phyloP scores from a whole-genome alignment of 441 rosid genomes.

The Erodium texanum region DNA sequence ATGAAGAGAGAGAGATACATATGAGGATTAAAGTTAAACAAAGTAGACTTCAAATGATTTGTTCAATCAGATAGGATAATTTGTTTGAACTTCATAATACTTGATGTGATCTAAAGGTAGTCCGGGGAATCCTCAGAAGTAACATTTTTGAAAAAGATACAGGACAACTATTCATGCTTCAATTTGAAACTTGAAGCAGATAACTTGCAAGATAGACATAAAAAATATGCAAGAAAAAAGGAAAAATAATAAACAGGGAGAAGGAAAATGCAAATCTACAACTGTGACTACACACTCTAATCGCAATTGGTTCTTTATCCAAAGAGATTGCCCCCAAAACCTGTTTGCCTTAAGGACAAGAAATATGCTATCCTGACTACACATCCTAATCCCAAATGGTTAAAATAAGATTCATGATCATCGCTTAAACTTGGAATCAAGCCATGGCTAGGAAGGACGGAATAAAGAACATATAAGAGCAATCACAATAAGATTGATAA shows the following conservation, averaged over 20 bases:
- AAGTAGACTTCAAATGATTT: background rate
- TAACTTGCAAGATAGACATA: background rate
- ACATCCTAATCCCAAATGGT: too few species aligned
- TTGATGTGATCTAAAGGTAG: background rate
- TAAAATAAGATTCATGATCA: background rate
- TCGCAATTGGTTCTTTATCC: background rate
- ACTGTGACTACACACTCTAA: background rate
- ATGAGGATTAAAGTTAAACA: background rate
- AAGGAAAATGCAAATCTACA: background rate
- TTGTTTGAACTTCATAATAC: background rate
- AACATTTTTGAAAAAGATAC: background rate
- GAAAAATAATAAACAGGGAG: background rate
- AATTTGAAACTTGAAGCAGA: background rate
- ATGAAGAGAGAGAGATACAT: conserved; percentile 5
- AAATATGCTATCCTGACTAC: background rate
- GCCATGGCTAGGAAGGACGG: background rate
- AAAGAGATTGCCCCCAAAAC: background rate
- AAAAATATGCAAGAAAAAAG: background rate
- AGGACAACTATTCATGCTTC: background rate
- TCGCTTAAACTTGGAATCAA: background rate
- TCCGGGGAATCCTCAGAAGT: background rate
- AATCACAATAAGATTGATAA: background rate
- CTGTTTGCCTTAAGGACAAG: background rate
- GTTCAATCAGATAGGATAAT: background rate
- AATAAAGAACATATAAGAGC: background rate